Evolutionary conservation across 495 filamentous ascomycete species (phyloP).

Genomic region (Emericellopsis terricola): DNA sequence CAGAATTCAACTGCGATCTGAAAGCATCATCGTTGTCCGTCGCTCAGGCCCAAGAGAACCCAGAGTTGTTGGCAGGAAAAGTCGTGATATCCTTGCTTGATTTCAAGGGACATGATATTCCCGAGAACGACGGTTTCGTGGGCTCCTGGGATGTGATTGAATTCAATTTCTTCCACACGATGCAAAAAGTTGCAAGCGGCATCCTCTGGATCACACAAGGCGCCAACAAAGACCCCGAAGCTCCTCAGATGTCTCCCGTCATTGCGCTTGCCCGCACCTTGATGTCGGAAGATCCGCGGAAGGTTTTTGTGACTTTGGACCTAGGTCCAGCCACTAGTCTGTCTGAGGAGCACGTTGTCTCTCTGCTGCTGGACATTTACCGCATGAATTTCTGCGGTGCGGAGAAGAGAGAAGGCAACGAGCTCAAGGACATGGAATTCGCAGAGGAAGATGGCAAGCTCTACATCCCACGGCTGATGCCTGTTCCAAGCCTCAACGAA

Average conservation of each 20-base stretch:
- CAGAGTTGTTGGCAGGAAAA: too few relatives aligned
- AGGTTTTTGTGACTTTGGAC: slow-evolving; percentile 10
- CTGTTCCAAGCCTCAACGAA: slow-evolving; percentile 7
- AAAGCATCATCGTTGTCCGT: too few relatives aligned
- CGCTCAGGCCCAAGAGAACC: too few relatives aligned
- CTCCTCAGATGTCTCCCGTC: slow-evolving; percentile 7
- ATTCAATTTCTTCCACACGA: slow-evolving; percentile 6
- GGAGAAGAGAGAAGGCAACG: too few relatives aligned
- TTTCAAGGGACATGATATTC: slow-evolving; percentile 1
- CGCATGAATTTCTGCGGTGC: slow-evolving; percentile 38
- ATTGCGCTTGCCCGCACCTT: slow-evolving; percentile 11
- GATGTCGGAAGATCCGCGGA: slow-evolving; percentile 11
- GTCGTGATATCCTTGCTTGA: slow-evolving; percentile 12
- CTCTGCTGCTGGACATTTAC: slow-evolving; percentile 31
- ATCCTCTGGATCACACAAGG: slow-evolving; percentile 13
- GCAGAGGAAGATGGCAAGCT: slow-evolving; percentile 8
- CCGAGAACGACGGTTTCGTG: slow-evolving; percentile 4
- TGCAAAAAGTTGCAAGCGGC: slow-evolving; percentile 5
- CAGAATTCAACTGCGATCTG: too few relatives aligned
- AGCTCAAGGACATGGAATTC: slow-evolving; percentile 21
- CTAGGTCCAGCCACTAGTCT: slow-evolving; percentile 3
- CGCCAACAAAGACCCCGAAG: slow-evolving; percentile 7
- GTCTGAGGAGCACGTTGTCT: not conserved
- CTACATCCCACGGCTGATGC: slow-evolving; percentile 11
- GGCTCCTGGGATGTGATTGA: slow-evolving; percentile 9